Percentiles rank a stretch among this genome's conserved stretches.
Evolutionary conservation across 2,329 filamentous ascomycete species (phyloP).

Genomic region (Trichoderma lentiforme): DNA sequence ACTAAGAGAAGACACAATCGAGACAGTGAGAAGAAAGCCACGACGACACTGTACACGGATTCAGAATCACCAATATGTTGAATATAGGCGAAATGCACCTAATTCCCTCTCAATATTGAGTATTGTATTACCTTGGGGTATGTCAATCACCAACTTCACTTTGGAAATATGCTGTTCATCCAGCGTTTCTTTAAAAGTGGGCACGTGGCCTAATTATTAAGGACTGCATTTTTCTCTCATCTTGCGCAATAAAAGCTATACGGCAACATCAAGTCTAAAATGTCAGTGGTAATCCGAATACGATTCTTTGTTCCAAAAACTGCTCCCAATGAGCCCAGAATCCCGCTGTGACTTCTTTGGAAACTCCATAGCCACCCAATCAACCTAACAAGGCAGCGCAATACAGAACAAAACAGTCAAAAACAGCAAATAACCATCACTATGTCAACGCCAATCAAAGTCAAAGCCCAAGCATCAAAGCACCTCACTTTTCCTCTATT

Average conservation of each 20-base stretch:
- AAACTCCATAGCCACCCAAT: neutral
- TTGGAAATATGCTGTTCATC: neutral
- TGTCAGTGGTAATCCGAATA: neutral
- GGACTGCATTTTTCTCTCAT: neutral
- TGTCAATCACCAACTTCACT: neutral
- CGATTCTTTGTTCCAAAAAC: neutral
- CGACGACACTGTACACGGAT: neutral
- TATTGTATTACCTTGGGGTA: neutral
- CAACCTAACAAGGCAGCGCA: constrained; percentile 11
- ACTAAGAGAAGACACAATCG: neutral
- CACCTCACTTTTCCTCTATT: constrained; percentile 32
- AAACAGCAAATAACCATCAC: constrained; percentile 18
- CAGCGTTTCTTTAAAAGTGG: neutral
- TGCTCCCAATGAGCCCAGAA: neutral
- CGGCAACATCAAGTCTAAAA: neutral
- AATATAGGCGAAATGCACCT: rapidly evolving
- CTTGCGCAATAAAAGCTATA: neutral
- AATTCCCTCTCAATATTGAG: neutral
- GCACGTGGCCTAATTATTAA: neutral
- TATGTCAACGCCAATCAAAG: constrained; percentile 25
- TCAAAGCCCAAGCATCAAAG: neutral
- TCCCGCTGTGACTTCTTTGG: constrained; percentile 2
- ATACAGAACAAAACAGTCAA: neutral
- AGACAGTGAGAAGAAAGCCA: neutral
- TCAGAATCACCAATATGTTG: neutral